Base-by-base conservation (phyloP, 257 asterid species). In the Fraxinus quadrangulata region DNA sequence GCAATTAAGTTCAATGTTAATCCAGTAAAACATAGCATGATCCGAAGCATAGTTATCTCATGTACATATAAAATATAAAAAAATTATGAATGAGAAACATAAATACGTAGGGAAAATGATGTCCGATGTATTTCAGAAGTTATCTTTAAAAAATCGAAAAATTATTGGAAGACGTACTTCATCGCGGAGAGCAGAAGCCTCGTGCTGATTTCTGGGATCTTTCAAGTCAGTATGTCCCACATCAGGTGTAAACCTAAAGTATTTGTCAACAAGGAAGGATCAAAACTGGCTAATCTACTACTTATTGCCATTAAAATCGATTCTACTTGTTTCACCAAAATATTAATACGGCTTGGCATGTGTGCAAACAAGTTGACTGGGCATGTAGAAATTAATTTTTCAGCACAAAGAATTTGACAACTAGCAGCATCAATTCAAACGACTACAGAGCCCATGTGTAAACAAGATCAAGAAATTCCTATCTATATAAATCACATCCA, bases 101-200 rank as follows among this genome's bases (percentile, higher is more conserved):
- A 63, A 80, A 70, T 47, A 71, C 28, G 74, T 73, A 23, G 8
- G 49, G 73, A 75, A 73, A 78, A 33, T 33, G 36, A 54, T 36
- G 70, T 33, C n/a, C 33, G 2, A 23, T 56, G 78, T 40, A 67
- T 42, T 74, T 69, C 63, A 75, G 83, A 73, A 63, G 31, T 34
- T 71, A 56, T 74, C 77, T 75, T 78, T 78, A 66, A 68, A 75
- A 76, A 54, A 72, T 11, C 19, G 68, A 66, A 80, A 68, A 51
- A 67, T 66, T 70, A 24, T 37, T 3, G 67, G 70, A 77, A 70
- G 61, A 59, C 93, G 66, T 90, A 96, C 99, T 87, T 96, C 99
- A 87, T 96, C 99, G 66, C 88, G 96, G 84, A 96, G 99, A 42
- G 94, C 97, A 82, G 97, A 91, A 78, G 96, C 87, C 83, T 92